These are phyloP conservation scores for Sextonia rubra DNA, from an alignment of 164 flowering plant species.

Conservation along the genomic window DNA sequence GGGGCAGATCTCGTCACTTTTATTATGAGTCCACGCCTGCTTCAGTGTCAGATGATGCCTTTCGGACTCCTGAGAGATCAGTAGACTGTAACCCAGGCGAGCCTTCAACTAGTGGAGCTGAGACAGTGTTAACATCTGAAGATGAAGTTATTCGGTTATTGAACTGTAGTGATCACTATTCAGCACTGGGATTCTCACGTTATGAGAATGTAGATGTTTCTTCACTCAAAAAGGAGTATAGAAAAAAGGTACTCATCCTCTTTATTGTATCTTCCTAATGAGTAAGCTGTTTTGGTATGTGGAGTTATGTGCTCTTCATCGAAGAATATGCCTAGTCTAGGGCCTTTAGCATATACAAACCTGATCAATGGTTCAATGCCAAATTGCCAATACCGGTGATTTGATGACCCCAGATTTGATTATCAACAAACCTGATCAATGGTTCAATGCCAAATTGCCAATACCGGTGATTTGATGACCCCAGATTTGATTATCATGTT, in stretches of 20 bases:
- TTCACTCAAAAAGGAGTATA: conserved; percentile 76
- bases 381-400: neutral
- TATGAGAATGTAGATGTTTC: conserved; percentile 65
- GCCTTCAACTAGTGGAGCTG: conserved; percentile 86
- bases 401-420: neutral
- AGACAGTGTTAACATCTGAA: conserved; percentile 77
- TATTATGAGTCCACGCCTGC: conserved; percentile 34
- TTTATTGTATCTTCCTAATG: neutral
- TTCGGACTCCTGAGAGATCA: conserved; percentile 31
- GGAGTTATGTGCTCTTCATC: neutral
- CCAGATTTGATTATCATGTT: neutral
- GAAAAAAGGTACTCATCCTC: conserved; percentile 60
- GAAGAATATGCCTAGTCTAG: neutral
- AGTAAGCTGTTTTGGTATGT: neutral
- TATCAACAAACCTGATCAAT: too few species aligned
- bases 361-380: neutral
- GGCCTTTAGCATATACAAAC: neutral
- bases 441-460: too few species aligned
- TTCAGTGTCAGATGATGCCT: conserved; percentile 34
- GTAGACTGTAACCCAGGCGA: conserved; percentile 61
- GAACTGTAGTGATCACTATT: conserved; percentile 82
- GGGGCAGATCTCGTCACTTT: conserved; percentile 34
- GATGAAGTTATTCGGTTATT: conserved; percentile 85
- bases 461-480: neutral
- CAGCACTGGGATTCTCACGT: conserved; percentile 76